phyloP scores from a whole-genome alignment of 2,329 filamentous ascomycete genomes.

The Clonostachys chloroleuca region DNA sequence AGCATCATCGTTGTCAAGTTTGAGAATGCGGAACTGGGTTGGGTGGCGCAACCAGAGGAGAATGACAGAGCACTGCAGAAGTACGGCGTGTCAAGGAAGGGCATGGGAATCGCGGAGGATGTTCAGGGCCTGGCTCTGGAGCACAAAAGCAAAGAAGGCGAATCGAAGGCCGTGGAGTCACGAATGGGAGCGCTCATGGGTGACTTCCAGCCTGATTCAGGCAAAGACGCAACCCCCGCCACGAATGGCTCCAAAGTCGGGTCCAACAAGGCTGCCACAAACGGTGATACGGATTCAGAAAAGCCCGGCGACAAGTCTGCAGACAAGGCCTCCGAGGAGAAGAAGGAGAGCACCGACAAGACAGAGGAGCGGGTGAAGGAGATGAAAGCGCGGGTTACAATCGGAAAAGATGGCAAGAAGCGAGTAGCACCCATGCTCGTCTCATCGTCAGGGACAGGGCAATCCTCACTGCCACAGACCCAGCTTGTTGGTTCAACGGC shows the following conservation, averaged over 20 bases:
- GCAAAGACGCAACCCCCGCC: constrained; percentile 41
- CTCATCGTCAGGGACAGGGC: constrained; percentile 80
- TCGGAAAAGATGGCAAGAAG: constrained; percentile 97
- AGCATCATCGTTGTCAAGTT: constrained; percentile 81
- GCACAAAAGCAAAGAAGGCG: constrained; percentile 86
- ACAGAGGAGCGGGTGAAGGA: constrained; percentile 47
- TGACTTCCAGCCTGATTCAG: constrained; percentile 56
- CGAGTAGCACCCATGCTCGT: constrained; percentile 88
- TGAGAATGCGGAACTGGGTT: constrained; percentile 82
- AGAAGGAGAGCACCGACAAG: constrained; percentile 35
- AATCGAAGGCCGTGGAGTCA: constrained; percentile 84
- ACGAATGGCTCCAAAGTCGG: constrained; percentile 35
- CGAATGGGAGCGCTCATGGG: constrained; percentile 99
- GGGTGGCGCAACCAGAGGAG: constrained; percentile 78
- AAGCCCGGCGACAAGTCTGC: constrained; percentile 24
- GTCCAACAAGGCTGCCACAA: constrained; percentile 29
- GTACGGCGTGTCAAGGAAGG: constrained; percentile 83
- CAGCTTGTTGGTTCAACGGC: constrained; percentile 75
- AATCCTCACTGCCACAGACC: constrained; percentile 84
- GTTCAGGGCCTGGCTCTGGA: constrained; percentile 85
- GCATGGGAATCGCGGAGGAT: constrained; percentile 87
- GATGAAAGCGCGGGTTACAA: constrained; percentile 86
- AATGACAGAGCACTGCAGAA: constrained; percentile 92
- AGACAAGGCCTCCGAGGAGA: constrained; percentile 35
- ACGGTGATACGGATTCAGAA: constrained; percentile 27